These are phyloP conservation scores for Annulohypoxylon maeteangense DNA, from an alignment of 495 filamentous ascomycete genomes.

Conservation along the genomic window DNA sequence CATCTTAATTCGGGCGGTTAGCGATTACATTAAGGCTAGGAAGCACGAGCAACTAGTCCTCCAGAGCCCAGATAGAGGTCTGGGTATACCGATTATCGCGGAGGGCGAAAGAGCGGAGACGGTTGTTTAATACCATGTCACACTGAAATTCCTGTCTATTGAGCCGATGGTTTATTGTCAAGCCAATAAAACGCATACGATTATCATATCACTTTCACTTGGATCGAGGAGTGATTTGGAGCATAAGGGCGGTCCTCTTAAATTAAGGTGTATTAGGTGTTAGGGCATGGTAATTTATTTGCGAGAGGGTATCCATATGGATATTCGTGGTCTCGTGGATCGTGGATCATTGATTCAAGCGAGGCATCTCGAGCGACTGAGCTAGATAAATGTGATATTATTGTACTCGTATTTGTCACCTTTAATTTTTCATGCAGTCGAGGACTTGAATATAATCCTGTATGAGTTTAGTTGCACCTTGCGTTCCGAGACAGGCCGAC, in stretches of 20 bases:
- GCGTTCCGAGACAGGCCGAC: not conserved
- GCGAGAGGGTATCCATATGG: not conserved
- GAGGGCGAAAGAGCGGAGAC: slow-evolving; percentile 84
- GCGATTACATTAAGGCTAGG: slow-evolving; percentile 86
- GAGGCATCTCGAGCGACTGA: slow-evolving; percentile 25
- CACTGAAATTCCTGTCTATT: not conserved
- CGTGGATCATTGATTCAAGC: slow-evolving; percentile 1
- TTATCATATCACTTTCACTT: slow-evolving; percentile 24
- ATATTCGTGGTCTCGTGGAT: slow-evolving; percentile 1
- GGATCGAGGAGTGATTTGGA: not conserved
- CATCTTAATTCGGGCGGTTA: slow-evolving; percentile 88
- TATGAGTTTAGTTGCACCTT: not conserved
- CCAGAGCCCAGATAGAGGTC: slow-evolving; percentile 91
- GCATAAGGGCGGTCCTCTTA: slow-evolving; percentile 15
- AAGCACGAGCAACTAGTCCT: slow-evolving; percentile 92
- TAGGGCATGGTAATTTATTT: not conserved
- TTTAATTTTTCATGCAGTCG: not conserved
- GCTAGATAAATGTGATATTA: slow-evolving; percentile 2
- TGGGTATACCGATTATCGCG: slow-evolving; percentile 88
- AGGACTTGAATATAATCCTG: too few relatives aligned
- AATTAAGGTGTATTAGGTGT: slow-evolving; percentile 23
- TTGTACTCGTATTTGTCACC: not conserved
- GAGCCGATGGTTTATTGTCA: slow-evolving; percentile 15
- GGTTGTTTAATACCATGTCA: slow-evolving; percentile 69
- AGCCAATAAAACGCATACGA: slow-evolving; percentile 23